phyloP scores from a whole-genome alignment of 208 protist species.

The Leptomonas seymouri region DNA sequence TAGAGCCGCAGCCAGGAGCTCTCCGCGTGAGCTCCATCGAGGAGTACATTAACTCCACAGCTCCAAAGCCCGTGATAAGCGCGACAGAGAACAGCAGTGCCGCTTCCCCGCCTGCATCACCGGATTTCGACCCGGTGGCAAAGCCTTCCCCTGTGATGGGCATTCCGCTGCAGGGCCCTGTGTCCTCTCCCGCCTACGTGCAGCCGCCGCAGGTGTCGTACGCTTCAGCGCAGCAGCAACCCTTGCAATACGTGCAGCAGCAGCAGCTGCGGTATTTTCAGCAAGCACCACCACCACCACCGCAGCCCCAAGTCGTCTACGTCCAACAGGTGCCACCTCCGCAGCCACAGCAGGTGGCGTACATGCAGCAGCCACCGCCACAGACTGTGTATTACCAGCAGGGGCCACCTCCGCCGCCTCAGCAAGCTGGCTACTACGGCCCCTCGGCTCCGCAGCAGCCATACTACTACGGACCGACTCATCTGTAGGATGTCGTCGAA shows the following conservation, averaged over 20 bases:
- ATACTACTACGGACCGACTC: conserved; percentile 13
- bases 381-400: conserved; percentile 18
- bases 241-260: background rate
- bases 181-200: conserved; percentile 8
- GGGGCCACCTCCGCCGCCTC: background rate
- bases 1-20: conserved; percentile 17
- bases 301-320: conserved; percentile 2
- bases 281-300: conserved; percentile 2
- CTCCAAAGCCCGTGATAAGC: conserved; percentile 11
- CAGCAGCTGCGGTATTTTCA: conserved; percentile 6
- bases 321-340: background rate
- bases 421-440: conserved; percentile 8
- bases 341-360: conserved; percentile 4
- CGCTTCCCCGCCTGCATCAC: conserved; percentile 3
- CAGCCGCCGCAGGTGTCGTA: too few species aligned
- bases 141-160: conserved; percentile 16
- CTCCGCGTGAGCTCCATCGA: conserved; percentile 28
- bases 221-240: too few species aligned
- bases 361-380: conserved; percentile 7
- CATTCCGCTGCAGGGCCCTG: conserved; percentile 10
- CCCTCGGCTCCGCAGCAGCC: conserved; percentile 4
- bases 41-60: conserved; percentile 10
- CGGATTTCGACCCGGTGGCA: background rate
- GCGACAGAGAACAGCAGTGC: conserved; percentile 10
- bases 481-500: background rate